Evolutionary conservation across 768 basidiomycete species (phyloP).

Genomic region (Mycena pura): DNA sequence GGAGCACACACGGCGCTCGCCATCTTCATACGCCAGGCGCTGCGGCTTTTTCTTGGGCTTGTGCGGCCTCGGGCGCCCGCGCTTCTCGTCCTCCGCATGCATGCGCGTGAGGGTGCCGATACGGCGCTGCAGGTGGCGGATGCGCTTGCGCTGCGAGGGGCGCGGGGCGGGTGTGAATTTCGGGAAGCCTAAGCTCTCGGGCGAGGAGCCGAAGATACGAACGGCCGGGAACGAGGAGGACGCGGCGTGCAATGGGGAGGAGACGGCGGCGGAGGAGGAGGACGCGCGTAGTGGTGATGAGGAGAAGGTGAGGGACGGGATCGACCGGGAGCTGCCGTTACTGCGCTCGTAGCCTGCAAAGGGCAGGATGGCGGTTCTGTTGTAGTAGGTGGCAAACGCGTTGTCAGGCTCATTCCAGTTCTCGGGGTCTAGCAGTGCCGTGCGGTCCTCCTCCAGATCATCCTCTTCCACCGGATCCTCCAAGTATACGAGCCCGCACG

Average conservation of each 20-base stretch:
- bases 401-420: constrained; percentile 41
- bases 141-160: constrained; percentile 42
- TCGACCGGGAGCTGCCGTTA: constrained; percentile 22
- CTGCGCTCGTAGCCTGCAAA: constrained; percentile 29
- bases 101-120: constrained; percentile 29
- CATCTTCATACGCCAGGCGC: background rate
- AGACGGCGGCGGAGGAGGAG: constrained; percentile 13
- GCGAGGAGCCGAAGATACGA: constrained; percentile 18
- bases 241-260: background rate
- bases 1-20: constrained; percentile 11
- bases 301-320: constrained; percentile 11
- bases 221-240: constrained; percentile 26
- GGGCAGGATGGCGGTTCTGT: constrained; percentile 32
- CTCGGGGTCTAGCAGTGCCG: constrained; percentile 28
- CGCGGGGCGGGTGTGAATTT: constrained; percentile 51
- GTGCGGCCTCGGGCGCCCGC: background rate
- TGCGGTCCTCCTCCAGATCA: constrained; percentile 30
- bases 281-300: constrained; percentile 19
- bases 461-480: constrained; percentile 32
- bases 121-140: constrained; percentile 39
- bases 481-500: constrained; percentile 52
- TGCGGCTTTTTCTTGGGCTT: background rate
- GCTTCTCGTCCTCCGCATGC: background rate
- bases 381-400: constrained; percentile 40
- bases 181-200: constrained; percentile 33